Base-by-base conservation (phyloP, 441 rosid genomes). In the Adansonia rubrostipa region DNA sequence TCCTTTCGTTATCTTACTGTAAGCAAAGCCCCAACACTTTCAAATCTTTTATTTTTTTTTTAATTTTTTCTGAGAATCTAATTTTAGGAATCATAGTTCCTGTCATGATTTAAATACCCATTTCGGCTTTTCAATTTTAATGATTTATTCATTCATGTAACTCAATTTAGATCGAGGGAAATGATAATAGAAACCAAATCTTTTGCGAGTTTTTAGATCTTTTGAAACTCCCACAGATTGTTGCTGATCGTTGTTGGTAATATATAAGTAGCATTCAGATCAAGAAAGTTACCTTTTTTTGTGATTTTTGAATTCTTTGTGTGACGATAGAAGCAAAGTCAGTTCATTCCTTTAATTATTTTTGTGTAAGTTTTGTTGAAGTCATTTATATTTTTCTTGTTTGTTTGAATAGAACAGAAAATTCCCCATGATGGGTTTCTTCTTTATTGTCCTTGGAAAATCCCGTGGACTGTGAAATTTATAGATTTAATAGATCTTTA, bases 1-100 rank as follows among this genome's bases (percentile, higher is more conserved):
- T 77, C 98, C 98, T 13, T 90, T 92, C 78, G 99, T 96, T 71
- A 90, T 94, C 81, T 81, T 96, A 73, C 91, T 96, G 99, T 96
- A 86, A 88, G 89, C 76, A 9, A 53, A 66, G 22, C 1, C 42
- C 17, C 58, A 3, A 6, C 64, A 7, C 61, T 14, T 3, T 22
- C 51, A 9, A 11, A 19, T 22, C 48, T 28, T 11, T 20, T 4
- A 1, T 4, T 20, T 33, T 10, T 11, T 42, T 70, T 51, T 42
- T 56, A 75, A 22, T 42, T 5, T 74, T 71, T 72, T 13, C 28
- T 11, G n/a, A 20, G 5, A 51, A 72, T 72, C n/a, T 73, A 42
- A 17, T 44, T 44, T 5, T 3, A 4, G 40, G 45, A 73, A 17
- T 54, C 4, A 10, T 42, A 20, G 9, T 19, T 44, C 15, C 42